phyloP scores from a whole-genome alignment of 805 yeast genomes.

The Candida palmyrensis region DNA sequence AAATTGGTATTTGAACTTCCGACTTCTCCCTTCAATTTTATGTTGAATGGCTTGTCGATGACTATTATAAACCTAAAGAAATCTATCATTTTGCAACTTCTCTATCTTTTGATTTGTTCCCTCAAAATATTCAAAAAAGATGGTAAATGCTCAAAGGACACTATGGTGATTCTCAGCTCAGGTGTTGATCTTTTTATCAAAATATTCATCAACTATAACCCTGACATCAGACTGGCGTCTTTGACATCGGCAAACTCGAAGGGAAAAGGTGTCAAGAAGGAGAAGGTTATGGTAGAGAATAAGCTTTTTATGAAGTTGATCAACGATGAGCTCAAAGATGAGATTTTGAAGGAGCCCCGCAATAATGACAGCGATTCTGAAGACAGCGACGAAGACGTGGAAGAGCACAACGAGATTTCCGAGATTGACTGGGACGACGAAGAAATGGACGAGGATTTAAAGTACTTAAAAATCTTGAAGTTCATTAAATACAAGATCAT shows the following conservation, averaged over 20 bases:
- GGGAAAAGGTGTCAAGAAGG: background rate
- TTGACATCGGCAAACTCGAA: background rate
- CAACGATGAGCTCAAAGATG: conserved; percentile 35
- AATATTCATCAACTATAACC: conserved; percentile 35
- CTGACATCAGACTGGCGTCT: conserved; percentile 5
- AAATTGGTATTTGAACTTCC: conserved; percentile 19
- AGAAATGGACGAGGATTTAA: conserved; percentile 43
- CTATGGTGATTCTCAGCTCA: conserved; percentile 15
- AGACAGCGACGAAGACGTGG: conserved; percentile 9
- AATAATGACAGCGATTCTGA: conserved; percentile 24
- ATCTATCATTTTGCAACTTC: conserved; percentile 37
- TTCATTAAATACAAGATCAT: conserved; percentile 32
- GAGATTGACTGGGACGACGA: conserved; percentile 46
- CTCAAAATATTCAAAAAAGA: conserved; percentile 29
- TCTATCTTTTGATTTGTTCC: conserved; percentile 36
- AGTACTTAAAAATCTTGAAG: conserved; percentile 37
- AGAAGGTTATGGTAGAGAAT: conserved; percentile 21
- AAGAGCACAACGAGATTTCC: conserved; percentile 10
- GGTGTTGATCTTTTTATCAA: conserved; percentile 30
- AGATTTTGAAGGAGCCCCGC: conserved; percentile 27
- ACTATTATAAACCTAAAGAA: conserved; percentile 40
- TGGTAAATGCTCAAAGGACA: conserved; percentile 10
- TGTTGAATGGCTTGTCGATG: conserved; percentile 39
- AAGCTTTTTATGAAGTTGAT: conserved; percentile 32
- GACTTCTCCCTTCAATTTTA: conserved; percentile 33